phyloP scores from a whole-genome alignment of 306 rosid genomes.

The Cucumis sativus region DNA sequence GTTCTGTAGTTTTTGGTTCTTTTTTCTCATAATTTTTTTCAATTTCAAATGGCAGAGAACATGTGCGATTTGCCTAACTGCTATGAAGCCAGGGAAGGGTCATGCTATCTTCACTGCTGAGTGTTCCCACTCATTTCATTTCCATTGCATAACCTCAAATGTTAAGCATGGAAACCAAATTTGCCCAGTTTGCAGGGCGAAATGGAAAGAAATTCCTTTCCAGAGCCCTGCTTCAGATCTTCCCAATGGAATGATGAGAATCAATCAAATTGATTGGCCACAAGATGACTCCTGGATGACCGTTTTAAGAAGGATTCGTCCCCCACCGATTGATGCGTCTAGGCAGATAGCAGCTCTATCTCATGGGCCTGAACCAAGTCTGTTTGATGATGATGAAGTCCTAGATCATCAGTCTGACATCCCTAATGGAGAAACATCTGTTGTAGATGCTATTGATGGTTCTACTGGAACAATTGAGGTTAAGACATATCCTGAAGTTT shows the following conservation, averaged over 20 bases:
- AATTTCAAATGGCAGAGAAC: background rate
- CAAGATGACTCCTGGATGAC: slow-evolving; percentile 7
- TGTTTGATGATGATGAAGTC: slow-evolving; percentile 9
- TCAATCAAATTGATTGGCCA: slow-evolving; percentile 5
- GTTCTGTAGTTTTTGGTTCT: background rate
- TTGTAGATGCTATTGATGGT: background rate
- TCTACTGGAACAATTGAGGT: slow-evolving; percentile 1
- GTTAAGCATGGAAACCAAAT: slow-evolving; percentile 13
- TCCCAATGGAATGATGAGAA: slow-evolving; percentile 3
- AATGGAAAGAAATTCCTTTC: slow-evolving; percentile 15
- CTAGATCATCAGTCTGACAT: slow-evolving; percentile 2
- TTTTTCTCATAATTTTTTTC: background rate
- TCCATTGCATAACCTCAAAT: slow-evolving; percentile 13
- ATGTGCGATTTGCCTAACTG: slow-evolving; percentile 13
- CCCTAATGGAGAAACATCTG: background rate
- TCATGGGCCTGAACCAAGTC: background rate
- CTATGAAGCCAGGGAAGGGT: slow-evolving; percentile 10
- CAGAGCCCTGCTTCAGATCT: slow-evolving; percentile 8
- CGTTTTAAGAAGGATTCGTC: slow-evolving; percentile 8
- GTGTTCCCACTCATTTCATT: slow-evolving; percentile 15
- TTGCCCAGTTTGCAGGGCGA: slow-evolving; percentile 17
- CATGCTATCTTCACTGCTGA: slow-evolving; percentile 17
- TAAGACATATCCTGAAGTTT: slow-evolving; percentile 10
- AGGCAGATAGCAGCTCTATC: background rate
- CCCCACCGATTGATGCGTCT: background rate